phyloP scores from a whole-genome alignment of 2,329 filamentous ascomycete species.

The Colletotrichum zoysiae region DNA sequence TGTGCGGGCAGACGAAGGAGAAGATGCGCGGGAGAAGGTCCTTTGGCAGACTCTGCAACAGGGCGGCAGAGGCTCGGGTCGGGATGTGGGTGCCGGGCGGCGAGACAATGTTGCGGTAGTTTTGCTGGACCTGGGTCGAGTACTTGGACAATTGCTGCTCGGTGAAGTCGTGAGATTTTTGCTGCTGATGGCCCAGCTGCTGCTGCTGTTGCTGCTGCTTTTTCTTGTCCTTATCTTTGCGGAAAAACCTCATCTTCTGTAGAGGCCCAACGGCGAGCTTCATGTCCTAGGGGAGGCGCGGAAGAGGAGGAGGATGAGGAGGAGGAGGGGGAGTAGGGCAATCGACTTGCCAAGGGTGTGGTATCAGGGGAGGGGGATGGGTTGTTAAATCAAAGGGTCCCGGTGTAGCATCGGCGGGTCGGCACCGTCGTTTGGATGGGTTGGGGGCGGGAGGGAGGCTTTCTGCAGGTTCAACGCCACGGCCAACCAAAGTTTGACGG shows the following conservation, averaged over 20 bases:
- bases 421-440: constrained; percentile 29
- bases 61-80: constrained; percentile 55
- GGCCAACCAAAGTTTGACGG: constrained; percentile 29
- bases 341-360: constrained; percentile 19
- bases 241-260: constrained; percentile 41
- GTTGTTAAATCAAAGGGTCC: constrained; percentile 39
- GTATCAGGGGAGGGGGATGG: constrained; percentile 31
- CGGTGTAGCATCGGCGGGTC: constrained; percentile 32
- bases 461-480: constrained; percentile 37
- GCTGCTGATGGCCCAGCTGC: constrained; percentile 21
- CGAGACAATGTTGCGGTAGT: constrained; percentile 34
- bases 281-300: constrained; percentile 23
- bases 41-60: constrained; percentile 70
- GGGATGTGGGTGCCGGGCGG: constrained; percentile 50
- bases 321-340: background rate
- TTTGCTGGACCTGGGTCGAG: constrained; percentile 38
- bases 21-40: constrained; percentile 84
- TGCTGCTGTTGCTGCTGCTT: constrained; percentile 38
- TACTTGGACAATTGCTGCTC: constrained; percentile 38
- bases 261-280: constrained; percentile 40
- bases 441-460: constrained; percentile 31
- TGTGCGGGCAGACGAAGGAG: constrained; percentile 84
- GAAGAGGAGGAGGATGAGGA: background rate
- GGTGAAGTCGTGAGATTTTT: constrained; percentile 30
- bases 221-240: constrained; percentile 43